phyloP scores from a whole-genome alignment of 2,329 filamentous ascomycete species.

The Alternaria novae-zelandiae region DNA sequence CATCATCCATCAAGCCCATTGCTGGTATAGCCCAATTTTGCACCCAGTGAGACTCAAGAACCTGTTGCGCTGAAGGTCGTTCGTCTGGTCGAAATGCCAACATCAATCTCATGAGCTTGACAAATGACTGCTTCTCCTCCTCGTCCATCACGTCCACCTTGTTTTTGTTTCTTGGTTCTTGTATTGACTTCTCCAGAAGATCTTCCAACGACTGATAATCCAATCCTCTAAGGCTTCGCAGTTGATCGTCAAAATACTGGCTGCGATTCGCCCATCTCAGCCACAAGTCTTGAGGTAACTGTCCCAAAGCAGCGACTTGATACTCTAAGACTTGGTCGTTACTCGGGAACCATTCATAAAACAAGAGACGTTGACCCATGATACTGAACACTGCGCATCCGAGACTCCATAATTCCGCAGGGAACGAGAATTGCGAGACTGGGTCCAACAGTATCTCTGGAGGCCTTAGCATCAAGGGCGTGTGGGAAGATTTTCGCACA shows the following conservation, averaged over 20 bases:
- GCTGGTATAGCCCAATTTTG: slow-evolving; percentile 13
- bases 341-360: background rate
- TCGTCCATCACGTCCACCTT: background rate
- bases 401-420: background rate
- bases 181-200: background rate
- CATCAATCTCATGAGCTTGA: background rate
- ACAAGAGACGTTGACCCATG: background rate
- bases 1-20: background rate
- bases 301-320: slow-evolving; percentile 9
- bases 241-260: slow-evolving; percentile 8
- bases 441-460: background rate
- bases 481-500: background rate
- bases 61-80: slow-evolving; percentile 15
- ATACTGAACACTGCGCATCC: background rate
- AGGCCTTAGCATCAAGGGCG: background rate
- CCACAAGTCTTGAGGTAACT: slow-evolving; percentile 11
- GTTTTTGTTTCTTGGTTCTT: background rate
- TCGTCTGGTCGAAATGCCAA: slow-evolving; percentile 13
- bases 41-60: slow-evolving; percentile 17
- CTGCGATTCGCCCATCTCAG: slow-evolving; percentile 1
- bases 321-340: slow-evolving; percentile 9
- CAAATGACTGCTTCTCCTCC: background rate
- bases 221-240: slow-evolving; percentile 8
- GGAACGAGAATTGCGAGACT: background rate
- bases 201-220: slow-evolving; percentile 8